Evolutionary conservation across 768 basidiomycete genomes (phyloP).

Genomic region (Podaxis rugospora): DNA sequence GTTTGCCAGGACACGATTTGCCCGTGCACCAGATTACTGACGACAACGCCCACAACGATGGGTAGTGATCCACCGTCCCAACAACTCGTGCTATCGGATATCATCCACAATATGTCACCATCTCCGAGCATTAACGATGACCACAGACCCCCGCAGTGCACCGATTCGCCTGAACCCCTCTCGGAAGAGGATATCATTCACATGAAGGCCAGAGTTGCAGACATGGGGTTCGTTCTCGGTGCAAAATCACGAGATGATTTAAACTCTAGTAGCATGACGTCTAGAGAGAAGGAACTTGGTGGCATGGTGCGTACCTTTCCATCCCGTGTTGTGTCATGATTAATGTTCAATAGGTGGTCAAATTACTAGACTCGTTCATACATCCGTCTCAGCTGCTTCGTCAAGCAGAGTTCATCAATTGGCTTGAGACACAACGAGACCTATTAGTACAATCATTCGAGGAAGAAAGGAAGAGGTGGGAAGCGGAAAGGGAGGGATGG

Average conservation of each 20-base stretch:
- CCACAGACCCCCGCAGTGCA: constrained; percentile 6
- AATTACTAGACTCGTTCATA: constrained; percentile 32
- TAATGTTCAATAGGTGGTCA: constrained; percentile 34
- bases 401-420: constrained; percentile 61
- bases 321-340: constrained; percentile 9
- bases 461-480: constrained; percentile 59
- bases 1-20: constrained; percentile 13
- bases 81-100: constrained; percentile 49
- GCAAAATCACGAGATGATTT: background rate
- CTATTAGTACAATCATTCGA: constrained; percentile 46
- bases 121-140: constrained; percentile 31
- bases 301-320: constrained; percentile 45
- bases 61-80: constrained; percentile 18
- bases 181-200: constrained; percentile 41
- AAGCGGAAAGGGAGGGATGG: constrained; percentile 62
- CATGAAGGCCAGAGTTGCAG: constrained; percentile 43
- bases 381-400: constrained; percentile 43
- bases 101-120: constrained; percentile 50
- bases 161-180: constrained; percentile 28
- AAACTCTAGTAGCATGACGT: constrained; percentile 11
- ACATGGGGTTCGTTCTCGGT: constrained; percentile 31
- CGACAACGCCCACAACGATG: constrained; percentile 11
- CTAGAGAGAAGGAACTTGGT: constrained; percentile 46
- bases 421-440: constrained; percentile 54
- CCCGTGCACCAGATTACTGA: constrained; percentile 6